phyloP scores from a whole-genome alignment of 1,284 basidiomycete genomes.

The Ustilago shanxiensis region DNA sequence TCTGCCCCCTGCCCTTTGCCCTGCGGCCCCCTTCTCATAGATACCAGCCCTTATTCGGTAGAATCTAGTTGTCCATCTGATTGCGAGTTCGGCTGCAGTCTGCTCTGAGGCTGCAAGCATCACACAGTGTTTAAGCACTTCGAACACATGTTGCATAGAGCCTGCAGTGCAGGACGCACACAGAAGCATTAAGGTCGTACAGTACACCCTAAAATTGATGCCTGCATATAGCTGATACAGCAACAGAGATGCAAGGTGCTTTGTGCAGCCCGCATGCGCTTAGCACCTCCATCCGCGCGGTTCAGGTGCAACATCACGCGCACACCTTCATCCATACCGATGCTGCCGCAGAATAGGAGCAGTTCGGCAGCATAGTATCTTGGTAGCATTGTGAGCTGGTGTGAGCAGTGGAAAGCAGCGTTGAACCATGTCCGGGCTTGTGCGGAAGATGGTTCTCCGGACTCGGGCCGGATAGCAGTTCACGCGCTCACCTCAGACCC shows the following conservation, averaged over 20 bases:
- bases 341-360: background rate
- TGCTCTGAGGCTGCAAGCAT: background rate
- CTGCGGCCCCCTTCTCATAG: background rate
- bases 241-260: background rate
- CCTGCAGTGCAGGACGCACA: background rate
- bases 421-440: conserved; percentile 6
- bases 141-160: background rate
- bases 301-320: conserved; percentile 11
- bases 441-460: background rate
- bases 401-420: background rate
- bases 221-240: conserved; percentile 8
- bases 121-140: background rate
- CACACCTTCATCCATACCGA: background rate
- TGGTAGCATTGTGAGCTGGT: background rate
- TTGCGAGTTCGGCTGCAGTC: conserved; percentile 1
- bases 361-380: conserved; percentile 2
- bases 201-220: conserved; percentile 10
- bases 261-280: background rate
- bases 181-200: background rate
- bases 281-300: background rate
- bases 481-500: background rate
- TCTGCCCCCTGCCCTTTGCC: conserved; percentile 10
- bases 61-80: background rate
- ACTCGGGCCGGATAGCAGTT: background rate
- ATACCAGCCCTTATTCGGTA: background rate